phyloP scores from a whole-genome alignment of 768 basidiomycete genomes.

The Sarcomyxa edulis region DNA sequence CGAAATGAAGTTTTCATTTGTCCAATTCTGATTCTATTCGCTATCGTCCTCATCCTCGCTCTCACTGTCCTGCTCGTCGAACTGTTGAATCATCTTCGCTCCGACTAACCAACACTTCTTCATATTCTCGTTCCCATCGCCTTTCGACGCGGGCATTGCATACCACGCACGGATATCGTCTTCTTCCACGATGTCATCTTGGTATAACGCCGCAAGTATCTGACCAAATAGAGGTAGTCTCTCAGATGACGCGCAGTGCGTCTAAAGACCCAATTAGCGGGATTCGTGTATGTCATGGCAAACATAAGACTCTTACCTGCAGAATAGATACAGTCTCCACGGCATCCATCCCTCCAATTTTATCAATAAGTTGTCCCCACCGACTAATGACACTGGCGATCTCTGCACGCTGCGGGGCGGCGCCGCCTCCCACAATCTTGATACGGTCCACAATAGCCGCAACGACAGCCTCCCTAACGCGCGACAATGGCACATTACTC shows the following conservation, averaged over 20 bases:
- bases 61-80: conserved; percentile 67
- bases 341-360: conserved; percentile 77
- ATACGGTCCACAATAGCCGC: conserved; percentile 76
- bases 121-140: conserved; percentile 51
- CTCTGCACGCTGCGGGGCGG: conserved; percentile 54
- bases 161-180: conserved; percentile 91
- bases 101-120: conserved; percentile 68
- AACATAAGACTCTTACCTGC: conserved; percentile 47
- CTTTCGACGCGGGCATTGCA: conserved; percentile 47
- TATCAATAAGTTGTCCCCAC: conserved; percentile 82
- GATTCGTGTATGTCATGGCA: neutral
- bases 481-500: conserved; percentile 83
- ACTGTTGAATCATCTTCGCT: conserved; percentile 73
- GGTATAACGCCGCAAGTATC: conserved; percentile 82
- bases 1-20: too few relatives aligned
- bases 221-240: conserved; percentile 76
- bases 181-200: conserved; percentile 88
- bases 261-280: conserved; percentile 28
- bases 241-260: conserved; percentile 57
- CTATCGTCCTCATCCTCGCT: conserved; percentile 14
- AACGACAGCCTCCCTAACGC: conserved; percentile 86
- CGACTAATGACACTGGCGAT: conserved; percentile 58
- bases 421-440: conserved; percentile 50
- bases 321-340: conserved; percentile 75
- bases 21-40: conserved; percentile 6